These are phyloP conservation scores for Termitomyces bulborhizus DNA, from an alignment of 768 basidiomycete species.

Conservation along the genomic window DNA sequence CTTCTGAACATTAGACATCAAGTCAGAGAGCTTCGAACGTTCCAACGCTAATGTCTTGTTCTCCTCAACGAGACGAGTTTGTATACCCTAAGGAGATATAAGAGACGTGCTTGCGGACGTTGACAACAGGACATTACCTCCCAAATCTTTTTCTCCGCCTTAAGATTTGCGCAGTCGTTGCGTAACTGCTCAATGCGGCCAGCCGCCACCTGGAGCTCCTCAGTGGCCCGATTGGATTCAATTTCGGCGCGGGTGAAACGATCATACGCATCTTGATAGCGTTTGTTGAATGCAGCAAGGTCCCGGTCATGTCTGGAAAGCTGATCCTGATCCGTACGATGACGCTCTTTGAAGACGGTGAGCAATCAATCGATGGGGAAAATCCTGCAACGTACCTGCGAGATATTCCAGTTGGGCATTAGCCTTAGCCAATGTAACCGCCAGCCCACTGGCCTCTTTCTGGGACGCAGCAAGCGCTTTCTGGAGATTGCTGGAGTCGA, in stretches of 20 bases:
- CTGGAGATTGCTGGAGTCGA: conserved; percentile 65
- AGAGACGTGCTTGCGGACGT: conserved; percentile 2
- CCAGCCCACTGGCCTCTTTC: conserved; percentile 58
- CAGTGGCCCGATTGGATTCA: conserved; percentile 60
- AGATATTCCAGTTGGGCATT: conserved; percentile 79
- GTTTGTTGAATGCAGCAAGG: conserved; percentile 57
- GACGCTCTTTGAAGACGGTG: conserved; percentile 45
- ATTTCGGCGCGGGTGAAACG: conserved; percentile 73
- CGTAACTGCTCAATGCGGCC: conserved; percentile 69
- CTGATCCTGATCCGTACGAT: conserved; percentile 67
- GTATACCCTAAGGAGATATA: conserved; percentile 51
- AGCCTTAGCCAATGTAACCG: conserved; percentile 71
- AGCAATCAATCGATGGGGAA: conserved; percentile 4
- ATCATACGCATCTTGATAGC: conserved; percentile 68
- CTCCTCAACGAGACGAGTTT: conserved; percentile 78
- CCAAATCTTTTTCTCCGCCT: conserved; percentile 92
- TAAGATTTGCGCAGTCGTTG: conserved; percentile 81
- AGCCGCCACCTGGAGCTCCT: conserved; percentile 56
- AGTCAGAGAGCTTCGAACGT: conserved; percentile 77
- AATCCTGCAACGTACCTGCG: conserved; percentile 43
- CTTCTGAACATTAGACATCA: conserved; percentile 85
- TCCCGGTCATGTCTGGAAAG: conserved; percentile 56
- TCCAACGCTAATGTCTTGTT: conserved; percentile 77
- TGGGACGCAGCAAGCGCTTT: conserved; percentile 65
- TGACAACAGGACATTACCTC: conserved; percentile 43